Evolutionary conservation across 345 rosid species (phyloP), one percentile per base, ranked within the genome.

Genomic region (Mercurialis annua): DNA sequence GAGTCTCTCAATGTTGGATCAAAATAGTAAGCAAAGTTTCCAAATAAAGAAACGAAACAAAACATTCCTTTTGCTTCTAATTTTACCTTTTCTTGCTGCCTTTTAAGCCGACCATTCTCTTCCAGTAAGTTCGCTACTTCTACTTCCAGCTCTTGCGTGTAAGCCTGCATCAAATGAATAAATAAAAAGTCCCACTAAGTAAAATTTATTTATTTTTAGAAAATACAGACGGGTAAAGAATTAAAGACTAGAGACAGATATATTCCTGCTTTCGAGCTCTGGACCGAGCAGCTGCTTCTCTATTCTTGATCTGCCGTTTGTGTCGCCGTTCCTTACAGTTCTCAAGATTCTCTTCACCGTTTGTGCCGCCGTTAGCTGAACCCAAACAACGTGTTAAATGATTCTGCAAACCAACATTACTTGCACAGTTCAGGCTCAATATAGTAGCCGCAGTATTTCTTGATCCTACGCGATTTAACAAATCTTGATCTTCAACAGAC

Each of bases 281-380:
- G 69, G 86, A 86, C 52, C 88, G 81, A 42, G 83, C 86, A 6
- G 90, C 86, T 20, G 90, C 83, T 65, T 86, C 90, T 69, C 90
- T 73, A 71, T 83, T 86, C 78, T 83, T 86, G 62, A 86, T 82
- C 86, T 66, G 67, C 47, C 90, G 81, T 67, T 80, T 80, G n/a
- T 69, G 70, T 20, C 82, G 66, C 66, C 72, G 78, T 23, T 81
- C 82, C 29, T 43, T 50, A 26, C 67, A 60, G 24, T 46, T 68
- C 4, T 46, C 78, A 3, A 46, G 71, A 30, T 44, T 59, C 47
- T 74, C 77, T 29, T 62, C 70, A 26, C 46, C n/a, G n/a, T n/a
- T n/a, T n/a, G n/a, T n/a, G n/a, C n/a, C n/a, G n/a, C n/a, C n/a
- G n/a, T n/a, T n/a, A n/a, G n/a, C n/a, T n/a, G n/a, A n/a, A n/a